phyloP scores from a whole-genome alignment of 2,329 filamentous ascomycete species.

The Didymellaceae sp. region DNA sequence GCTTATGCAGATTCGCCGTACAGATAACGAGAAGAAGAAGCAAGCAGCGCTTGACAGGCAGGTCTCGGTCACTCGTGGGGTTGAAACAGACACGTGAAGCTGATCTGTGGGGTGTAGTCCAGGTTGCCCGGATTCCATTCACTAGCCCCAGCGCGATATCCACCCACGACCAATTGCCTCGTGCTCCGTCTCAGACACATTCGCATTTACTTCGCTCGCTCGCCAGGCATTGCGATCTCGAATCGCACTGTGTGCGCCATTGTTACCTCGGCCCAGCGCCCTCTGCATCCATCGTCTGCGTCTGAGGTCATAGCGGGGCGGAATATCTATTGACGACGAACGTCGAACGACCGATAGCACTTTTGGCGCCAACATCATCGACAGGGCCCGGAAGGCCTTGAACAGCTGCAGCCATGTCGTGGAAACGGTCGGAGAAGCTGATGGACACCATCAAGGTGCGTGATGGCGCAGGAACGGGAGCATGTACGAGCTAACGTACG shows the following conservation, averaged over 20 bases:
- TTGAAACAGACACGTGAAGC: conserved; percentile 10
- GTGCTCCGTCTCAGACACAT: conserved; percentile 4
- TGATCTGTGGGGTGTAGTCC: conserved; percentile 12
- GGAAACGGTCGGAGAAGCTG: conserved; percentile 87
- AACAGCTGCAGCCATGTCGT: conserved; percentile 73
- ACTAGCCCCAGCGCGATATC: conserved; percentile 8
- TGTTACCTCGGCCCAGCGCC: too few species aligned
- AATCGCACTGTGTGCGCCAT: too few species aligned
- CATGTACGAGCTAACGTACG: conserved; percentile 30
- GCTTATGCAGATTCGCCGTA: background rate
- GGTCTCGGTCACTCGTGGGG: conserved; percentile 1
- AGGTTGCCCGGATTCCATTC: conserved; percentile 6
- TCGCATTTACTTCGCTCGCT: background rate
- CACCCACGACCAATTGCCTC: conserved; percentile 14
- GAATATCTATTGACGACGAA: conserved; percentile 6
- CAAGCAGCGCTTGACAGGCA: background rate
- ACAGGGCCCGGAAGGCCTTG: conserved; percentile 46
- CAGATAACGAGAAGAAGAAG: background rate
- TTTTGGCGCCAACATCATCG: conserved; percentile 42
- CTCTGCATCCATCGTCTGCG: background rate
- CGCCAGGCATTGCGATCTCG: conserved; percentile 1
- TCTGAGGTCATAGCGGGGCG: conserved; percentile 16
- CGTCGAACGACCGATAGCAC: conserved; percentile 21
- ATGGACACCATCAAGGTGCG: conserved; percentile 86
- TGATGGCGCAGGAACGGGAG: conserved; percentile 6